Evolutionary conservation across 169 alveolate species (phyloP).

Genomic region (Babesia caballi): DNA sequence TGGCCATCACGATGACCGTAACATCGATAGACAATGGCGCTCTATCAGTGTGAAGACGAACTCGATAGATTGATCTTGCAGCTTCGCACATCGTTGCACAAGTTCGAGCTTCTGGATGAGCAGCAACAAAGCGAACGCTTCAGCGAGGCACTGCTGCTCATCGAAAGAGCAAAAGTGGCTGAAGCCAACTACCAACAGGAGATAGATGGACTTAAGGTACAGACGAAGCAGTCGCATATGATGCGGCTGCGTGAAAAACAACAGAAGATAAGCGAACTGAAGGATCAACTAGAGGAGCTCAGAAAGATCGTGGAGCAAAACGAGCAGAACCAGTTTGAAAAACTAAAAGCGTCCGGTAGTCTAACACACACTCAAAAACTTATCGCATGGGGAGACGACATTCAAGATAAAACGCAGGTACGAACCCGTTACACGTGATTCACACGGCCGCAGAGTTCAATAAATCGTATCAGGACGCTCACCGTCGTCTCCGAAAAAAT

Average conservation of each 20-base stretch:
- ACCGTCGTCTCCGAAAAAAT: constrained; percentile 91
- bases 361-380: constrained; percentile 46
- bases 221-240: constrained; percentile 43
- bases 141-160: constrained; percentile 54
- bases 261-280: constrained; percentile 32
- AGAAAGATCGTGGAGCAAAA: constrained; percentile 41
- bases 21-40: constrained; percentile 16
- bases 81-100: constrained; percentile 35
- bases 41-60: constrained; percentile 62
- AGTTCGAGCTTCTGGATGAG: constrained; percentile 34
- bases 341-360: constrained; percentile 9
- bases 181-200: constrained; percentile 37
- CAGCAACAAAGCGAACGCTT: constrained; percentile 43
- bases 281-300: constrained; percentile 36
- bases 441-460: constrained; percentile 24
- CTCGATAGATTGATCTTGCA: constrained; percentile 56
- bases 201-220: constrained; percentile 48
- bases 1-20: neutral
- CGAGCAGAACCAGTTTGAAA: constrained; percentile 26
- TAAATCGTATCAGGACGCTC: constrained; percentile 68
- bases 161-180: constrained; percentile 58
- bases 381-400: constrained; percentile 66
- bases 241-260: constrained; percentile 52
- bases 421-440: neutral
- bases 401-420: constrained; percentile 68